Evolutionary conservation across 768 basidiomycete genomes (phyloP), one percentile per base, ranked within the genome.

Genomic region (Dentipellis sp.): DNA sequence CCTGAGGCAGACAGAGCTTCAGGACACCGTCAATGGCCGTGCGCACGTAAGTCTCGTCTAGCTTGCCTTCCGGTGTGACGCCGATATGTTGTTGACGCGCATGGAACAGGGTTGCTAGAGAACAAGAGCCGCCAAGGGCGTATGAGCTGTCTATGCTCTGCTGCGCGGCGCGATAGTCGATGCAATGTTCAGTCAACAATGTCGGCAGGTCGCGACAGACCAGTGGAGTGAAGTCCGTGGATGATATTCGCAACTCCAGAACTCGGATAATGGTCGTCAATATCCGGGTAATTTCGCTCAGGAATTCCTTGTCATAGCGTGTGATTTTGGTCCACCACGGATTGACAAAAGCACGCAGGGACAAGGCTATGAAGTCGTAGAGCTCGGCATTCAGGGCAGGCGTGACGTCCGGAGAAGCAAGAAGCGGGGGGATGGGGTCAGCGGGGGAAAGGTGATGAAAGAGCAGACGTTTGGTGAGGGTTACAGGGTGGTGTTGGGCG

Each of bases 281-380:
- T 62, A 88, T 74, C 38, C 66, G 68, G 0, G 84, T 76, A 51
- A 91, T 80, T 59, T 87, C 80, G 21, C 88, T 85, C 23, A 91
- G 78, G 56, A 94, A 78, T 55, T 90, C 84, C 64, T 81, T 89
- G 78, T 93, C 91, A 59, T 89, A 88, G 57, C 87, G 79, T 1
- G 90, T 81, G 53, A 93, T 77, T 64, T 82, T 88, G 35, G 86
- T 76, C 88, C 91, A 94, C 91, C 91, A 94, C 1, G 88, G 85
- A 49, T 82, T 80, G 38, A 94, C 81, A 63, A 78, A 87, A 6
- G 89, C 89, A 36, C 91, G 79, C 21, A 94, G 76, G 10, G 83
- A 78, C 56, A 92, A 83, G 0, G 91, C 90, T 35, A 91, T 74
- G 56, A 91, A 75, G 69, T 92, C 86, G 64, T 92, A 91, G 4